Conservation (phyloP, 306 rosid species). For the cucumber (Cucumis sativus) region Cucumber_9930_V3 NC_026661.2:16575001-16575500, state of each 20-base stretch:
- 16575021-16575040: conserved; percentile 43
- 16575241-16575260: conserved; percentile 95
- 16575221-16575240: conserved; percentile 93
- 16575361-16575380: conserved; percentile 4
- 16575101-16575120: conserved; percentile 75
- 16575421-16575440: not conserved
- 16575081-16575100: conserved; percentile 93
- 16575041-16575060: conserved; percentile 70
- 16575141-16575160: conserved; percentile 10
- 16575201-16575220: conserved; percentile 75
- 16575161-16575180: conserved; percentile 13
- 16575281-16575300: conserved; percentile 85
- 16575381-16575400: not conserved
- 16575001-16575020: conserved; percentile 71
- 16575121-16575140: conserved; percentile 14
- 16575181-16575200: conserved; percentile 66
- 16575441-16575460: not conserved
- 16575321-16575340: conserved; percentile 78
- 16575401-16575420: not conserved
- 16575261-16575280: conserved; percentile 91
- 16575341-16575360: conserved; percentile 55
- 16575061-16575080: conserved; percentile 39
- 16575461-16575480: not conserved
- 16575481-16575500: not conserved
- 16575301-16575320: conserved; percentile 52